Percentiles rank a stretch among this genome's conserved stretches.
phyloP scores from a whole-genome alignment of 2,329 filamentous ascomycete genomes.

The Raffaelea deltoideospora region DNA sequence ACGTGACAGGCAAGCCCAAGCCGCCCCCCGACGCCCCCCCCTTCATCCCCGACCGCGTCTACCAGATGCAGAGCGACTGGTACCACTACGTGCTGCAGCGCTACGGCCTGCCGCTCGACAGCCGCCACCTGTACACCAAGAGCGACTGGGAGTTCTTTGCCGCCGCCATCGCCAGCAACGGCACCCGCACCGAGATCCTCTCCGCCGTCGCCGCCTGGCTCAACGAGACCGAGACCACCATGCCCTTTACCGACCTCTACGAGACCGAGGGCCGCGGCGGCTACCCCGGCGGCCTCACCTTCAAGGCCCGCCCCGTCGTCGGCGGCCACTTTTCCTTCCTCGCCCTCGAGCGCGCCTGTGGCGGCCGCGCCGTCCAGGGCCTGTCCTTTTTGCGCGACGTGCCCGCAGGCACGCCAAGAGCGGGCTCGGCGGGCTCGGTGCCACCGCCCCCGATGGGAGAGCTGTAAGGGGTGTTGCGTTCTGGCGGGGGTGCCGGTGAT shows the following conservation, averaged over 20 bases:
- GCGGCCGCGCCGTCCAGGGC: conserved; percentile 46
- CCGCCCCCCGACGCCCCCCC: conserved; percentile 8
- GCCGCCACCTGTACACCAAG: conserved; percentile 71
- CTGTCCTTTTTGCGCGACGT: conserved; percentile 32
- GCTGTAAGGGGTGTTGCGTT: neutral
- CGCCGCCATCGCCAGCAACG: conserved; percentile 57
- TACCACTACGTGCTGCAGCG: conserved; percentile 65
- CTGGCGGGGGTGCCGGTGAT: too few species aligned
- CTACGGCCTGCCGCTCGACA: conserved; percentile 73
- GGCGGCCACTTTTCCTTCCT: conserved; percentile 78
- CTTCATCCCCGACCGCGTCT: conserved; percentile 63
- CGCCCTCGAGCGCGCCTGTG: conserved; percentile 67
- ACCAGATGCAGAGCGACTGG: conserved; percentile 67
- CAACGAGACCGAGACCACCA: conserved; percentile 66
- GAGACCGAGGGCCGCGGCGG: conserved; percentile 63
- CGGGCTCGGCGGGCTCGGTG: neutral
- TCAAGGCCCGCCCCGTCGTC: conserved; percentile 71
- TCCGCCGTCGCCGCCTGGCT: conserved; percentile 65
- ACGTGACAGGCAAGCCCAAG: neutral
- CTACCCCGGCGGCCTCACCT: conserved; percentile 57
- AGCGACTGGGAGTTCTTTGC: conserved; percentile 88
- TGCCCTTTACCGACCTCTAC: conserved; percentile 70
- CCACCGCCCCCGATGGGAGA: neutral
- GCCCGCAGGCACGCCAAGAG: conserved; percentile 4
- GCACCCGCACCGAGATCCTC: conserved; percentile 56